phyloP scores from a whole-genome alignment of 306 rosid species.

The Arachis hypogaea region DNA sequence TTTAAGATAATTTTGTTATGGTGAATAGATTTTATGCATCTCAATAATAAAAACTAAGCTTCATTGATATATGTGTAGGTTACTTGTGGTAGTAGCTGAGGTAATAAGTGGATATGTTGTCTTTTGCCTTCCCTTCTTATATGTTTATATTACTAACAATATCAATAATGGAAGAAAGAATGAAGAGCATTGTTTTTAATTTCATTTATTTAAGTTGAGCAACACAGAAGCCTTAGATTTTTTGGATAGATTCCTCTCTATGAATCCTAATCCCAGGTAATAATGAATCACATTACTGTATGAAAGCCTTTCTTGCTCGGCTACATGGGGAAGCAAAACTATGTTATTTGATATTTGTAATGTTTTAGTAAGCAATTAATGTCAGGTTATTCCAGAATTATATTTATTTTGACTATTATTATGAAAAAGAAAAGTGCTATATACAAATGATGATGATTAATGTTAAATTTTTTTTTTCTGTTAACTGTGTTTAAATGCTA shows the following conservation, averaged over 20 bases:
- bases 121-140: no score
- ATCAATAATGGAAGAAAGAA: slow-evolving; percentile 13
- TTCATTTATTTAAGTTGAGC: slow-evolving; percentile 65
- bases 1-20: no score
- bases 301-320: slow-evolving; percentile 1
- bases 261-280: slow-evolving; percentile 83
- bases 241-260: slow-evolving; percentile 76
- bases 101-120: no score
- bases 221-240: slow-evolving; percentile 81
- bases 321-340: slow-evolving; percentile 13
- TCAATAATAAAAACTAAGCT: no score
- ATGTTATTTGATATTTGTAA: slow-evolving; percentile 18
- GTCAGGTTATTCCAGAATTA: neutral
- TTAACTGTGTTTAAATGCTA: no score
- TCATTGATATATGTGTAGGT: no score
- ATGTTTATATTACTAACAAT: neutral
- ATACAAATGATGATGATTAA: no score
- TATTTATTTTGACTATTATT: neutral
- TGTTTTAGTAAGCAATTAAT: slow-evolving; percentile 19
- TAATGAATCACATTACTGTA: slow-evolving; percentile 27
- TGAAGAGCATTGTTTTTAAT: slow-evolving; percentile 36
- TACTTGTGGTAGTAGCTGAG: no score
- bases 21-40: no score
- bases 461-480: neutral
- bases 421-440: no score